phyloP scores from a whole-genome alignment of 129 eudicot species.

The Helichrysum umbraculigerum region DNA sequence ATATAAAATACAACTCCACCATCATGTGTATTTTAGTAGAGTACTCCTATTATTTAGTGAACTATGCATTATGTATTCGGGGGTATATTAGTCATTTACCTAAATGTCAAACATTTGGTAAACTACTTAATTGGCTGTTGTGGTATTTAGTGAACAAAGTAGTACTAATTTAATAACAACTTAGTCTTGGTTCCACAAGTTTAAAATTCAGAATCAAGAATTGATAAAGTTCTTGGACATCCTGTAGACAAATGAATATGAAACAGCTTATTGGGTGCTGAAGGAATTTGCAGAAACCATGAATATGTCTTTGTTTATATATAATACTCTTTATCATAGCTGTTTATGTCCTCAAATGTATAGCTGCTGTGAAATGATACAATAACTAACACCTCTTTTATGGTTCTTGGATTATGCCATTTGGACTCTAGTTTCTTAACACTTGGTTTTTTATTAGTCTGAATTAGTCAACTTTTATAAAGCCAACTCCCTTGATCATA shows the following conservation, averaged over 20 bases:
- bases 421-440: conserved; percentile 24
- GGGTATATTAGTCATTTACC: conserved; percentile 7
- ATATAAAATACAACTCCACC: too few relatives aligned
- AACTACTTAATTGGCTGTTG: background rate
- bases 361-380: background rate
- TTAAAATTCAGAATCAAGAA: background rate
- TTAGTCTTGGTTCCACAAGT: background rate
- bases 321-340: background rate
- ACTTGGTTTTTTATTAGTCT: background rate
- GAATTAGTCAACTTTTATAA: background rate
- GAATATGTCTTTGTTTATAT: background rate
- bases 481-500: conserved; percentile 2
- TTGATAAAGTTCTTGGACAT: background rate
- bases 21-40: too few relatives aligned
- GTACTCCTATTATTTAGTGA: background rate
- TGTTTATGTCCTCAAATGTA: background rate
- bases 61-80: background rate
- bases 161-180: background rate
- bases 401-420: conserved; percentile 11
- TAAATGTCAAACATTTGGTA: background rate
- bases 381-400: background rate
- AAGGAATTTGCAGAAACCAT: background rate
- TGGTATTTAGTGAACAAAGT: background rate
- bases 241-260: conserved; percentile 15
- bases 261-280: background rate